Base-by-base conservation (phyloP, 257 asterid genomes). In the Solanum ossicruentum region DNA sequence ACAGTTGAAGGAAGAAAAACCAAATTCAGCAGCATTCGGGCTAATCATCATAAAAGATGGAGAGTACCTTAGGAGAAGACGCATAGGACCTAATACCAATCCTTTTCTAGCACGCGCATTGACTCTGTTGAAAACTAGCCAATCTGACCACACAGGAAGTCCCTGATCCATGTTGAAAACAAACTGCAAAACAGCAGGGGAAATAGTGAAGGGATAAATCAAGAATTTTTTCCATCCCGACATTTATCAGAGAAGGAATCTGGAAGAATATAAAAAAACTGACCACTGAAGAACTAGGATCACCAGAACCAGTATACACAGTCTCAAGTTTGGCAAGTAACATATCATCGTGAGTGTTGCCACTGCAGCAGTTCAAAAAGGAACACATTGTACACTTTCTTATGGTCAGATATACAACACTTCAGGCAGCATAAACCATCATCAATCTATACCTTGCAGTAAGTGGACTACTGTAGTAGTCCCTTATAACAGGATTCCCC, bases 131-230 rank as follows among this genome's bases (percentile, higher is more conserved):
- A 96, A 96, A 88, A 88, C 90, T 81, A 93, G 89, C 98, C 99
- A 96, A 75, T 93, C 99, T 67, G 96, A 92, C 89, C 86, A 87
- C 41, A 92, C 84, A 13, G 98, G 98, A 85, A 96, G 88, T 69
- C 98, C 99, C 87, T 96, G 99, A 84, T 96, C 99, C 97, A 95
- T 92, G 89, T 93, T 96, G 89, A 95, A 88, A 28, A 92, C 98
- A 87, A 94, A 89, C 98, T 96, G 95, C 92, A 85, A 87, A 81
- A 80, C 36, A 78, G 55, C 85, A 86, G 66, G 65, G 28, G 43
- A 55, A 7, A 58, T 20, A 83, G 8, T 26, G 26, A 52, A n/a
- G 79, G 36, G 49, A 7, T 47, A 47, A 79, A 78, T 79, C 81
- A 89, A 23, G 60, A 79, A 54, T 3, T 81, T 36, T 5, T 26